Percentiles rank a stretch among this genome's conserved stretches.
Conservation (phyloP, 306 rosid genomes). For the Hippophae rhamnoides region DNA sequence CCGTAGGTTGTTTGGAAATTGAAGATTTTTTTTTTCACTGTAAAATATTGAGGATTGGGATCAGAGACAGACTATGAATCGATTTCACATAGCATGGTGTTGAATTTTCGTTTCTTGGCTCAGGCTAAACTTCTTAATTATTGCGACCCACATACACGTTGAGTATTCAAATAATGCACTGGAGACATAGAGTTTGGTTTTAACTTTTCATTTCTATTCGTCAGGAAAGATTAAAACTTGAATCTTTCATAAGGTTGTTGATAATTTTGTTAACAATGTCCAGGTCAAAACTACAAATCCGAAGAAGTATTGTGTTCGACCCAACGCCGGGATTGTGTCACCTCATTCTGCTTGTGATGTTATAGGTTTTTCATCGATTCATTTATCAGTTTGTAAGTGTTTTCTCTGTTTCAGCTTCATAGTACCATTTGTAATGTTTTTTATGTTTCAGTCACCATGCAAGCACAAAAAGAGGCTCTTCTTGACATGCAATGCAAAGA, state of each 20-base stretch:
- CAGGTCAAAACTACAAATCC: slow-evolving; percentile 97
- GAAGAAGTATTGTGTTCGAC: slow-evolving; percentile 92
- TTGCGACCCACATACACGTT: background rate
- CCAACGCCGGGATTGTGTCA: slow-evolving; percentile 79
- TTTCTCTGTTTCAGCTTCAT: background rate
- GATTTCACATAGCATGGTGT: no score
- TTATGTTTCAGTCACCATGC: slow-evolving; percentile 64
- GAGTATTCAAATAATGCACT: background rate
- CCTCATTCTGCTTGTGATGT: slow-evolving; percentile 86
- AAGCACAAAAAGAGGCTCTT: slow-evolving; percentile 84
- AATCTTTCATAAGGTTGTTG: slow-evolving; percentile 8
- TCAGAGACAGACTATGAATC: no score
- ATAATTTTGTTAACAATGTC: slow-evolving; percentile 9
- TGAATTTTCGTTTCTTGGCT: background rate
- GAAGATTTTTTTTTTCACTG: no score
- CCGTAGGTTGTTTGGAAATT: slow-evolving; percentile 2
- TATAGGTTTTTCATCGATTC: slow-evolving; percentile 41
- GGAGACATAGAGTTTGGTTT: background rate
- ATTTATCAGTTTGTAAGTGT: background rate
- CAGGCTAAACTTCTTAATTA: background rate
- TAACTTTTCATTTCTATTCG: background rate
- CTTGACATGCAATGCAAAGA: slow-evolving; percentile 86
- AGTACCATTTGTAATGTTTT: slow-evolving; percentile 8
- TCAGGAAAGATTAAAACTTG: background rate
- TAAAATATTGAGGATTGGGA: background rate